Base-by-base conservation (phyloP, 2,329 filamentous ascomycete species). In the Stenocarpella maydis region DNA sequence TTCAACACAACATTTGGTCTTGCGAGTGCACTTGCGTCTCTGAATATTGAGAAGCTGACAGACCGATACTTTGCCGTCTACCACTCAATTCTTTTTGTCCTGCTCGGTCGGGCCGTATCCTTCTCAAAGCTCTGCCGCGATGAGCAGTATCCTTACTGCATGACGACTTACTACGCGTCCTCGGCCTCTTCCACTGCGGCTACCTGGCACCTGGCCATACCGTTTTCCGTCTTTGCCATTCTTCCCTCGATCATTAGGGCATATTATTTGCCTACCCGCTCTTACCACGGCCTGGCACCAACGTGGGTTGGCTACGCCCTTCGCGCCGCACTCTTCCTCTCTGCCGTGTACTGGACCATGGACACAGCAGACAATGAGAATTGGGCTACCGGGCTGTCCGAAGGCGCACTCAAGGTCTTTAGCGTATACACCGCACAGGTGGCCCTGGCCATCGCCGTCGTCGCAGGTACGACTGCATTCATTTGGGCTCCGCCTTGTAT, bases 71-170 rank as follows among this genome's bases (percentile, higher is more conserved):
- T 97, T 55, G 94, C 92, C 28, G 85, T 93, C 31, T 95, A 95
- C 75, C 95, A 99, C 77, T 96, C 96, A 0, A 78, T 95, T 24
- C 83, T 94, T 1, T 98, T 99, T 76, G 85, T 96, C 68, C 77
- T 94, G 6, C 86, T 98, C 15, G 91, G 91, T 17, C 90, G 95
- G 66, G 67, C 95, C 3, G 92, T 94, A 0, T 97, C 95, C 1
- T 90, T 95, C 73, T 98, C 96, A 12, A 92, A 94, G 73, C 89
- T 99, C 24, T 99, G 96, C 78, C 91, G 96, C 69, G 96, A 99
- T 79, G 96, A 99, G 82, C 96, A 99, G 82, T 98, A 98, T 93
- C 96, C 96, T 0, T 97, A 92, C 82, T 99, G 96, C 83, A 90
- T 88, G 66, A 97, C 95, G 2, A 98, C 96, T 0, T 99, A 98